phyloP scores from a whole-genome alignment of 148 eudicot genomes.

The Heliosperma pusillum region DNA sequence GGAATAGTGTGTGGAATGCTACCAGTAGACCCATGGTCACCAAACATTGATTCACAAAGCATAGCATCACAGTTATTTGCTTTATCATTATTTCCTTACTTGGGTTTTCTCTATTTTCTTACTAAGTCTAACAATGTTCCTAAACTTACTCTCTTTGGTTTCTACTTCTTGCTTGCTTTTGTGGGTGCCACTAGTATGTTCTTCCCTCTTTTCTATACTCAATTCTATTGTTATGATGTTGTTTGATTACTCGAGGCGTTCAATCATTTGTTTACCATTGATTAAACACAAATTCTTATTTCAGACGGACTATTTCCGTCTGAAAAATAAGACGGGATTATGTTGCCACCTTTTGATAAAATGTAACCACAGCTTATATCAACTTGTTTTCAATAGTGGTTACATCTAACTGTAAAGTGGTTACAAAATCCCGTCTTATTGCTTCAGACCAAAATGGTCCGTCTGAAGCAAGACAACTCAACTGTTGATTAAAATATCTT shows the following conservation, averaged over 20 bases:
- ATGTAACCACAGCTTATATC: too few relatives aligned
- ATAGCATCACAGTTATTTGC: conserved; percentile 96
- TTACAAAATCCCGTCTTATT: too few relatives aligned
- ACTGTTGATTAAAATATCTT: too few relatives aligned
- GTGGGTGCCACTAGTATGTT: conserved; percentile 94
- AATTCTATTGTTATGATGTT: neutral
- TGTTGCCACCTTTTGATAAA: too few relatives aligned
- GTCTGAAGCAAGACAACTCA: too few relatives aligned
- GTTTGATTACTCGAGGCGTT: neutral
- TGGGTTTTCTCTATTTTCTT: conserved; percentile 89
- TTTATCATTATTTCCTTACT: conserved; percentile 80
- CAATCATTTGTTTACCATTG: too few relatives aligned
- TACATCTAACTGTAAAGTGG: too few relatives aligned
- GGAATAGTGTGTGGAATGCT: conserved; percentile 42
- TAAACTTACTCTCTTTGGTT: conserved; percentile 87
- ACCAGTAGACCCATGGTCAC: conserved; percentile 95
- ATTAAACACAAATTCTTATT: too few relatives aligned
- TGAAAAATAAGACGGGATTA: too few relatives aligned
- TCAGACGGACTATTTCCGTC: too few relatives aligned
- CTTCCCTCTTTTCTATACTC: neutral
- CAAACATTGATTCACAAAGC: conserved; percentile 81
- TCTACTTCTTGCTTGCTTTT: conserved; percentile 99
- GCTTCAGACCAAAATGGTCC: too few relatives aligned
- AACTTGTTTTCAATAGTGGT: too few relatives aligned
- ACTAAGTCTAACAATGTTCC: conserved; percentile 86